Evolutionary conservation across 2,329 filamentous ascomycete genomes (phyloP).

Genomic region (Alternaria rosae): DNA sequence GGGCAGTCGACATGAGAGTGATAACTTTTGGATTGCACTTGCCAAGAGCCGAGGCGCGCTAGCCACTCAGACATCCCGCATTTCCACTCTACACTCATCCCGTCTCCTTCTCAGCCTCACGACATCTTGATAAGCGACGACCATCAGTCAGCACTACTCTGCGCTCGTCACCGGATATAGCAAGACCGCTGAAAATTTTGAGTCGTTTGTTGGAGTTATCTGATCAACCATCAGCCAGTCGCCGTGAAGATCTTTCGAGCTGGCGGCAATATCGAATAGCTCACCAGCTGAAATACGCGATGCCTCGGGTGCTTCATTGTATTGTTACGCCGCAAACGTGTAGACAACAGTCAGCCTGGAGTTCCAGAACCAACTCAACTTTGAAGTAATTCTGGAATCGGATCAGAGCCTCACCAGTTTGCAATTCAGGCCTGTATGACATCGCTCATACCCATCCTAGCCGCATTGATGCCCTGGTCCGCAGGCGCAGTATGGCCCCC

Average conservation of each 20-base stretch:
- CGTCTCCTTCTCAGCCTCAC: background rate
- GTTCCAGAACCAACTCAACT: background rate
- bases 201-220: background rate
- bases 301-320: background rate
- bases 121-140: background rate
- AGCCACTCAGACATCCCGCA: slow-evolving; percentile 8
- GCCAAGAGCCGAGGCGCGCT: slow-evolving; percentile 9
- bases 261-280: background rate
- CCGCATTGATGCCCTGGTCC: background rate
- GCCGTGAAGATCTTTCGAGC: background rate
- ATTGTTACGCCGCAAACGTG: background rate
- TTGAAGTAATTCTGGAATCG: background rate
- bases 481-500: background rate
- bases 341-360: background rate
- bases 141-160: background rate
- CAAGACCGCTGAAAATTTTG: background rate
- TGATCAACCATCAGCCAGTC: background rate
- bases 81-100: background rate
- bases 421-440: background rate
- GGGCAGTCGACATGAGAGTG: background rate
- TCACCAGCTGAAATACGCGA: background rate
- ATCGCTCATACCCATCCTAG: background rate
- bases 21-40: slow-evolving; percentile 13
- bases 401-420: background rate
- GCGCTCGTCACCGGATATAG: background rate